Base-by-base conservation (phyloP, 306 rosid species). In the Prunus padus region DNA sequence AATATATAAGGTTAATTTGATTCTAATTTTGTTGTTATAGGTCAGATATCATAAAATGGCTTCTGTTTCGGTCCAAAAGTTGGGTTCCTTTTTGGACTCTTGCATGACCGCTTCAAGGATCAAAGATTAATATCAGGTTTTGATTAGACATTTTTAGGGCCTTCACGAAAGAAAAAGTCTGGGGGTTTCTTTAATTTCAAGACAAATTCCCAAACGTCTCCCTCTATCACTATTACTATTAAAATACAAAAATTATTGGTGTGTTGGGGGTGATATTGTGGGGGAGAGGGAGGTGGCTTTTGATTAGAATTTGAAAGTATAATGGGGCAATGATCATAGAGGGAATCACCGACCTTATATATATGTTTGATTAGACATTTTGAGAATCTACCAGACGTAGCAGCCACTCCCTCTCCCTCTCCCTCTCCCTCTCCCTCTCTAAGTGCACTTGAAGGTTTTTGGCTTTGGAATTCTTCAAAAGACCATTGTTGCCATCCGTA, bases 351-450 rank as follows among this genome's bases (percentile, higher is more conserved):
- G 83, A 76, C 89, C 86, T 63, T 55, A 40, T 56, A 54, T 65
- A 40, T 51, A 49, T 75, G 81, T 66, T 86, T 82, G 89, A 90
- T 87, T 83, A 84, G 96, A 90, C 92, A 81, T 84, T 76, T 87
- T 87, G 79, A 84, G 92, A 87, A 89, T 87, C 91, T 84, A 71
- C 57, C 37, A 62, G 42, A 54, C 76, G 79, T 61, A 77, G 70
- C 70, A 74, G 61, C 74, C 37, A 28, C 81, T 55, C 77, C 56
- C 23, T 74, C 65, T 78, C 69, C 79, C 84, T 78, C 64, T 13
- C 16, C 2, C 18, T 84, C 79, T 73, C 59, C n/a, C 71, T 33
- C 56, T 31, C 79, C 54, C 16, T 79, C 60, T 76, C 66, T 78
- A 80, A 72, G 64, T 47, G 28, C 64, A 77, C 71, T 52, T 9